Conservation (phyloP, 371 early-diverging fungal genomes). For the Catenaria anguillulae region DNA sequence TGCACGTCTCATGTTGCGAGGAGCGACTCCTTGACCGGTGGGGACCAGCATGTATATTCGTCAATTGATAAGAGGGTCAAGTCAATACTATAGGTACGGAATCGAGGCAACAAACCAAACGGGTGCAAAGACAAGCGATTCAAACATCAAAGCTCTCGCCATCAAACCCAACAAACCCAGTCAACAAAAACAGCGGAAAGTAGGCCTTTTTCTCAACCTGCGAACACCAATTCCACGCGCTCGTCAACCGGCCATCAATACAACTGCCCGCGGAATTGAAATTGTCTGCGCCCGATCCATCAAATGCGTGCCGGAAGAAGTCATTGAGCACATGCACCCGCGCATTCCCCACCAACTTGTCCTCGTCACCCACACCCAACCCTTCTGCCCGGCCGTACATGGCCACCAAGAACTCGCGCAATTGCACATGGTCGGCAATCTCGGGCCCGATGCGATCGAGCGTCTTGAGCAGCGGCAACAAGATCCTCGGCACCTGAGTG, state of each 20-base stretch:
- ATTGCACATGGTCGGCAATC: conserved; percentile 27
- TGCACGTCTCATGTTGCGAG: too few species aligned
- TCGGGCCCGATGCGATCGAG: neutral
- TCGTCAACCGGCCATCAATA: conserved; percentile 89
- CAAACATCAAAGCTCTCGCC: conserved; percentile 34
- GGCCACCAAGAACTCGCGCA: conserved; percentile 44
- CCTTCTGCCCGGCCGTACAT: conserved; percentile 48
- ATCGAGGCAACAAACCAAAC: too few species aligned
- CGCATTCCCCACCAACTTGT: neutral
- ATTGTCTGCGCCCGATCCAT: conserved; percentile 90
- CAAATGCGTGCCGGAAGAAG: conserved; percentile 89
- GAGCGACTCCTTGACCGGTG: too few species aligned
- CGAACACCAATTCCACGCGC: conserved; percentile 95
- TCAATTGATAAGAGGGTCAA: too few species aligned
- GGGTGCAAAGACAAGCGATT: too few species aligned
- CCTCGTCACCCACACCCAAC: conserved; percentile 28
- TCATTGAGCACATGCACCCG: conserved; percentile 42
- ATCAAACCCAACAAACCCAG: conserved; percentile 71
- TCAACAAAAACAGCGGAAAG: conserved; percentile 79
- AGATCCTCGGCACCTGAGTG: conserved; percentile 85
- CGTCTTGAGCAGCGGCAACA: conserved; percentile 57
- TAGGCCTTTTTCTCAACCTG: conserved; percentile 81
- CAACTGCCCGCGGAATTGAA: conserved; percentile 92
- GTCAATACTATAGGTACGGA: too few species aligned
- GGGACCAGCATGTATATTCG: too few species aligned